These are phyloP conservation scores for Bertia moriformis DNA, from an alignment of 2,329 filamentous ascomycete genomes.

Conservation along the genomic window DNA sequence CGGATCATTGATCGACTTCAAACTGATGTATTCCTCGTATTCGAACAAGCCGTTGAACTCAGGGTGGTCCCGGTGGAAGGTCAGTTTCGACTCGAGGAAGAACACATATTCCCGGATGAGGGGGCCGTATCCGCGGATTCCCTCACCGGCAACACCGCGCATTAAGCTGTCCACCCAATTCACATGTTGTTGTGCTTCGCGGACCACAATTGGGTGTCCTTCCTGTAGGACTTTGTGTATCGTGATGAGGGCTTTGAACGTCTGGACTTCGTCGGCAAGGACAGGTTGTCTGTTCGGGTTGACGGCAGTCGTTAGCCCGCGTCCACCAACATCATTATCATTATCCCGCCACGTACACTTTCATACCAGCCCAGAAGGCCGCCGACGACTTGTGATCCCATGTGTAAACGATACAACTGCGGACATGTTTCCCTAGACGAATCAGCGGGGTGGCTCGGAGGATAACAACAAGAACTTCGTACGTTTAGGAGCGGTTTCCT, in stretches of 20 bases:
- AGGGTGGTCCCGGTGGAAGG: slow-evolving; percentile 91
- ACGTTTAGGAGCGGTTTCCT: slow-evolving; percentile 56
- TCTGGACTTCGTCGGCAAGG: slow-evolving; percentile 93
- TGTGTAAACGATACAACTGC: slow-evolving; percentile 93
- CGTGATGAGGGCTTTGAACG: slow-evolving; percentile 94
- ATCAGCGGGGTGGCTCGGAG: not conserved
- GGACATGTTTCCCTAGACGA: slow-evolving; percentile 63
- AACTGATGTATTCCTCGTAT: slow-evolving; percentile 95
- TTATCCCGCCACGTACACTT: slow-evolving; percentile 56
- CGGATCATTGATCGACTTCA: slow-evolving; percentile 96
- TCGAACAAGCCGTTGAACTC: slow-evolving; percentile 94
- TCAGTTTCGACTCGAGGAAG: slow-evolving; percentile 83
- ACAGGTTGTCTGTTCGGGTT: slow-evolving; percentile 76
- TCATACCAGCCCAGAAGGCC: slow-evolving; percentile 96
- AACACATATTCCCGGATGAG: slow-evolving; percentile 94
- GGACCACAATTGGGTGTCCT: slow-evolving; percentile 74
- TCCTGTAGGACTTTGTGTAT: slow-evolving; percentile 96
- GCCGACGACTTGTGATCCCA: slow-evolving; percentile 96
- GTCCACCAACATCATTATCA: slow-evolving; percentile 1
- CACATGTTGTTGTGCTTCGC: slow-evolving; percentile 77
- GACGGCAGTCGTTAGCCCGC: slow-evolving; percentile 4
- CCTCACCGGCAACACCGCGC: slow-evolving; percentile 68
- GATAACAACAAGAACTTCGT: slow-evolving; percentile 13
- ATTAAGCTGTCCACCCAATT: slow-evolving; percentile 88
- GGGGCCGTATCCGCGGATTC: slow-evolving; percentile 67